Conservation (phyloP, 768 basidiomycete genomes). For the Chalciporus sphaerocephalus region DNA sequence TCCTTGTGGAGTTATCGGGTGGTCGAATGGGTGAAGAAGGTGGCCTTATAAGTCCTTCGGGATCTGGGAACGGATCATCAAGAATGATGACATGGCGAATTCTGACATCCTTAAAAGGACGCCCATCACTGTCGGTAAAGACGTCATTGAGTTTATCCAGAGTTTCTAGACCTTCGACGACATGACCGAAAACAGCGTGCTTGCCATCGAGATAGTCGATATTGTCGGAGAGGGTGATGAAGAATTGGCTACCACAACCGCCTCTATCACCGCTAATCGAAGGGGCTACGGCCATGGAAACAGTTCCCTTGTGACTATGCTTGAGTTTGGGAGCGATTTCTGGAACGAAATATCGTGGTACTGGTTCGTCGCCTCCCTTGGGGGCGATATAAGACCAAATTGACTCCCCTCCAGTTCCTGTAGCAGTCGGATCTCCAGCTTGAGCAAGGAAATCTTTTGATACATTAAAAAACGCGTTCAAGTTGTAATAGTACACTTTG, state of each 20-base stretch:
- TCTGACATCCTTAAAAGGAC: slow-evolving; percentile 91
- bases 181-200: slow-evolving; percentile 92
- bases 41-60: slow-evolving; percentile 65
- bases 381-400: slow-evolving; percentile 74
- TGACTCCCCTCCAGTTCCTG: slow-evolving; percentile 90
- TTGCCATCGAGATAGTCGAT: slow-evolving; percentile 95
- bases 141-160: slow-evolving; percentile 91
- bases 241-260: slow-evolving; percentile 96
- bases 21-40: slow-evolving; percentile 75
- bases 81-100: slow-evolving; percentile 95
- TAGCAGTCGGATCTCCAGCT: slow-evolving; percentile 92
- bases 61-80: slow-evolving; percentile 95
- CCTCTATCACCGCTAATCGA: slow-evolving; percentile 57
- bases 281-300: slow-evolving; percentile 98
- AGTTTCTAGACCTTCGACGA: slow-evolving; percentile 91
- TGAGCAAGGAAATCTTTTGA: slow-evolving; percentile 98
- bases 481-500: slow-evolving; percentile 95
- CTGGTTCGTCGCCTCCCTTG: slow-evolving; percentile 27
- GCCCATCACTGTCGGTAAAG: slow-evolving; percentile 80
- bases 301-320: slow-evolving; percentile 79
- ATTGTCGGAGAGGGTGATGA: slow-evolving; percentile 84
- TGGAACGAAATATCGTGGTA: slow-evolving; percentile 83
- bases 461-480: slow-evolving; percentile 98
- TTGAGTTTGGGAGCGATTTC: slow-evolving; percentile 79
- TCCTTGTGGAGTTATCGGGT: slow-evolving; percentile 82